These are phyloP conservation scores for Oenanthe sinensis DNA, from an alignment of 129 eudicot genomes.

Conservation along the genomic window DNA sequence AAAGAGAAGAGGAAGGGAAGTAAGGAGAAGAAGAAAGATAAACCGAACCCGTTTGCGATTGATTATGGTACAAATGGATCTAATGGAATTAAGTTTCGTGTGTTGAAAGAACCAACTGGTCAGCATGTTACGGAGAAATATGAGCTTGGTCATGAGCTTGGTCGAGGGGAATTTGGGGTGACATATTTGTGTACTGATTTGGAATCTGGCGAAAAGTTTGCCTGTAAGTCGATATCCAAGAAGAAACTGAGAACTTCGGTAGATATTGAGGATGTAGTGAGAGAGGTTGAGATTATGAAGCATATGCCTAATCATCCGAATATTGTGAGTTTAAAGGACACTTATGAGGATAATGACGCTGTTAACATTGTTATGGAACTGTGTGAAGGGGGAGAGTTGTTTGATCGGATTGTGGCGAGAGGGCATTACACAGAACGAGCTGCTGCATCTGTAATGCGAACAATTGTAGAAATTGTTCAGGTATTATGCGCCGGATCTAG, in stretches of 20 bases:
- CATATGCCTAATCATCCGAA: conserved; percentile 72
- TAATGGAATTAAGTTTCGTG: conserved; percentile 36
- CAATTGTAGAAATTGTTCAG: conserved; percentile 83
- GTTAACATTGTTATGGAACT: conserved; percentile 81
- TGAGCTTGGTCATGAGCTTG: conserved; percentile 64
- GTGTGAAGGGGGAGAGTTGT: conserved; percentile 83
- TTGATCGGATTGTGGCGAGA: conserved; percentile 70
- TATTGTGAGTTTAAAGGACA: conserved; percentile 52
- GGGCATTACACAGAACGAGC: conserved; percentile 88
- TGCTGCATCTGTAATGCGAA: conserved; percentile 55
- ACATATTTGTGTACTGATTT: conserved; percentile 74
- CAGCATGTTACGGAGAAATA: conserved; percentile 37
- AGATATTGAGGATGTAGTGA: conserved; percentile 74
- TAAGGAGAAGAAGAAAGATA: conserved; percentile 33
- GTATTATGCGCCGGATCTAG: conserved; percentile 13
- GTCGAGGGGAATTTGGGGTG: conserved; percentile 77
- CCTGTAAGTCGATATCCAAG: conserved; percentile 74
- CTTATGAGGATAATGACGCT: conserved; percentile 73
- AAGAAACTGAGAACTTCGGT: conserved; percentile 69
- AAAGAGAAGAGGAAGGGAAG: conserved; percentile 34
- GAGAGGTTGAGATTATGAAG: conserved; percentile 80
- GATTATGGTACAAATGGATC: conserved; percentile 36
- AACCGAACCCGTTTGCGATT: conserved; percentile 46
- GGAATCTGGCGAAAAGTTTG: conserved; percentile 42
- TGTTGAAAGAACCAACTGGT: conserved; percentile 54